Conservation (phyloP, 257 asterid species). For the Solanum neorickii region DNA sequence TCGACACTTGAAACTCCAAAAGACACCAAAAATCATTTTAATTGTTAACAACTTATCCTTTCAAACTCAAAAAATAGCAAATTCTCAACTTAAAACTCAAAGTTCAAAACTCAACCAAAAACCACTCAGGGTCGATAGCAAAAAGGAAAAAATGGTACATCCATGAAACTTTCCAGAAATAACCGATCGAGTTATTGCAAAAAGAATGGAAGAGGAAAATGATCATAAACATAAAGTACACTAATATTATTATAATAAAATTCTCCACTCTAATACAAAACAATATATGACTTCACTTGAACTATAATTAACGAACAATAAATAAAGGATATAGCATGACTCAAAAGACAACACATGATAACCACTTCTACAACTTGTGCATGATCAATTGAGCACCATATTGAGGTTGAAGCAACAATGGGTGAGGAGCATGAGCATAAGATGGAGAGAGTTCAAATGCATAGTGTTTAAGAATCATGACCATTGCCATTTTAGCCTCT, state of each 20-base stretch:
- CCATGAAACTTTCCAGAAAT: neutral
- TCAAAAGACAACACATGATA: neutral
- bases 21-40: too few relatives aligned
- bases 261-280: neutral
- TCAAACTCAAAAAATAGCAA: too few relatives aligned
- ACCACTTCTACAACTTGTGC: neutral
- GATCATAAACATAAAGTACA: neutral
- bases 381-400: slow-evolving; percentile 12
- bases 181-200: neutral
- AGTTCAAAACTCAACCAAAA: too few relatives aligned
- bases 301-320: neutral
- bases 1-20: too few relatives aligned
- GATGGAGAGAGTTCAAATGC: slow-evolving; percentile 9
- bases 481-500: slow-evolving; percentile 7
- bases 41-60: too few relatives aligned
- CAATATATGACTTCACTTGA: neutral
- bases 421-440: slow-evolving; percentile 12
- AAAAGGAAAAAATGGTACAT: rapidly evolving
- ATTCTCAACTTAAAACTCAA: too few relatives aligned
- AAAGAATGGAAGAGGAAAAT: too few relatives aligned
- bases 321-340: too few relatives aligned
- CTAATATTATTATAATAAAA: neutral
- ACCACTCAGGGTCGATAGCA: rapidly evolving
- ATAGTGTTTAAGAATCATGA: neutral
- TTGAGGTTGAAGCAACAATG: slow-evolving; percentile 6